Evolutionary conservation across 306 rosid genomes (phyloP), one percentile per base, ranked within the genome.

Genomic region (Corylus avellana): DNA sequence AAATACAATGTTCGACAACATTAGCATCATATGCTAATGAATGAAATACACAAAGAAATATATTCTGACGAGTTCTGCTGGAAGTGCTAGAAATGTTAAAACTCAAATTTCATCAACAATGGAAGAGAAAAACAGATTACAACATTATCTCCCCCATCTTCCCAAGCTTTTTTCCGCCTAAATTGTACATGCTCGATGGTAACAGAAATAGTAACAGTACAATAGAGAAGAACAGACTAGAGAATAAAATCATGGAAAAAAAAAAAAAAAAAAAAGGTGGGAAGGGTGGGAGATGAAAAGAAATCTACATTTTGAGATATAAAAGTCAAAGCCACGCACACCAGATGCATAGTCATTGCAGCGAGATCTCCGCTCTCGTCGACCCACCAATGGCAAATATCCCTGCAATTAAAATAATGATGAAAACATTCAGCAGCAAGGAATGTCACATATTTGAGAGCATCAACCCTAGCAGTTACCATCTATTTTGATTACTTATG

Each of bases 281-380:
- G 51, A 74, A 63, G 77, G 74, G 44, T 29, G 56, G 56, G 70
- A 79, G 39, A 27, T 50, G 69, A 79, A 80, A 77, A 74, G 70
- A 83, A 78, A 83, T 83, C 91, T 84, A 91, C 87, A 87, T 75
- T 68, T 85, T 84, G 71, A 56, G 76, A 86, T 46, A 82, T 77
- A 56, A 70, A 73, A 78, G 83, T 85, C 90, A 85, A 75, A 75
- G 85, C 74, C 46, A 69, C 81, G 72, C 73, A 47, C 63, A 22
- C 17, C 37, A 48, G 72, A 50, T 70, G 85, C 80, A 29, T 49
- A 85, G 61, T 75, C 78, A 75, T 81, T 74, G 84, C 70, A 56
- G 32, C 58, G 77, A 27, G 51, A 74, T 81, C 80, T 53, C 71
- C 22, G 63, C 20, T 58, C 32, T 39, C 76, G 70, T 78, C 68